Base-by-base conservation (phyloP, 768 basidiomycete species). In the Lactarius pseudohatsudake region DNA sequence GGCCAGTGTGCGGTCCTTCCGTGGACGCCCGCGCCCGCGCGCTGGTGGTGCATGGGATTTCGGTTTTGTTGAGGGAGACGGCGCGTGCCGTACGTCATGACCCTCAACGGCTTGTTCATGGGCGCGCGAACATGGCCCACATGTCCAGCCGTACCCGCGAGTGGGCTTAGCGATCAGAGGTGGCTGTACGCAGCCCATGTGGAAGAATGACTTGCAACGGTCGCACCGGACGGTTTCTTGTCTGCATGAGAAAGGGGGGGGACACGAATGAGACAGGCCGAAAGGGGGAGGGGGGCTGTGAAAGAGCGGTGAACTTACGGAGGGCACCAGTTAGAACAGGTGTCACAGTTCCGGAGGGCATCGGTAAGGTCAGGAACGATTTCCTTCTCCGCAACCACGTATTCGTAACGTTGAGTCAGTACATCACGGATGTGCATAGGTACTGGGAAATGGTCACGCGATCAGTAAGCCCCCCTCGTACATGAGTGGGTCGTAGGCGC, bases 141-240 rank as follows among this genome's bases (percentile, higher is more conserved):
- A 98, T 11, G 94, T 94, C 96, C 96, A 98, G 26, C 92, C 94
- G 78, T 98, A 98, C 55, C 96, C 96, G 69, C 94, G 86, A 28
- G 94, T 93, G 16, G 96, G 96, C 76, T 98, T 98, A 2, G 90
- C 90, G 20, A 84, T 80, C 9, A 98, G 79, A 3, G 96, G 96
- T 28, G 96, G 96, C 70, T 92, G 90, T 61, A 97, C 90, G 75
- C 96, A 98, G 64, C 82, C 76, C 91, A 98, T 96, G 77, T 98
- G 96, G 79, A 95, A 98, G 79, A 88, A 91, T 62, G 86, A 86
- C 79, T 94, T 93, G 84, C 96, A 98, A 57, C 89, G 83, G 75
- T 92, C 92, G 79, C 94, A 96, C 74, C 88, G 89, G 62, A 96
- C 92, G 9, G 91, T 89, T 72, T 96, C 94, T 68, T 83, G 82